Evolutionary conservation across 129 eudicot genomes (phyloP), one percentile per base, ranked within the genome.

Genomic region (Apium graveolens): DNA sequence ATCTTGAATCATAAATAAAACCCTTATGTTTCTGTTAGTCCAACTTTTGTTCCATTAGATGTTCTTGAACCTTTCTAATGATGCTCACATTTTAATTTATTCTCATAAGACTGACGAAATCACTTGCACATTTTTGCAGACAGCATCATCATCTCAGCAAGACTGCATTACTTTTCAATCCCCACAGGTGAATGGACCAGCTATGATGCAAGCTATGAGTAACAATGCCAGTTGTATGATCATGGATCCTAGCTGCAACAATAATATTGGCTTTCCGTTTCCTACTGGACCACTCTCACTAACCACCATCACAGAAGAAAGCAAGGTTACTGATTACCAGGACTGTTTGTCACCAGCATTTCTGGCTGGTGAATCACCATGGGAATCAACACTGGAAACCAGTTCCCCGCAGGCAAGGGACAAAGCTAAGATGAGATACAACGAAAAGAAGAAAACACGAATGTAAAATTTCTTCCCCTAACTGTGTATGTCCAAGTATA

Each of bases 341-440:
- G 93, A 88, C 78, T 89, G 93, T 35, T 76, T 91, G 38, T 91
- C 93, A 29, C 89, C 93, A 4, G 84, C 82, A 32, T 86, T 87
- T 65, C 82, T 91, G 72, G 57, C 88, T 0, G 86, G 87, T 13
- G 91, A 91, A 48, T 85, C 91, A 29, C 82, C 87, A 24, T 87
- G 91, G 93, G 97, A 91, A 27, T 82, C 93, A 5, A 85, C 69
- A 60, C 78, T 87, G 29, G 91, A 89, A 48, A 66, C 86, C 26
- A 78, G 87, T 79, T 39, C 82, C 79, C 97, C 91, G 29, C 97
- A 85, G 80, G 90, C 90, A 75, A 85, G 97, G 82, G 91, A 89
- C 63, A 85, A 91, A 84, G 97, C 97, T 5, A 91, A 89, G 87
- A 91, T 89, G 93, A 89, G 93, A 86, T 91, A 89, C 86, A 85